These are phyloP conservation scores for Euphorbia lathyris DNA, from an alignment of 345 rosid genomes.

Conservation along the genomic window DNA sequence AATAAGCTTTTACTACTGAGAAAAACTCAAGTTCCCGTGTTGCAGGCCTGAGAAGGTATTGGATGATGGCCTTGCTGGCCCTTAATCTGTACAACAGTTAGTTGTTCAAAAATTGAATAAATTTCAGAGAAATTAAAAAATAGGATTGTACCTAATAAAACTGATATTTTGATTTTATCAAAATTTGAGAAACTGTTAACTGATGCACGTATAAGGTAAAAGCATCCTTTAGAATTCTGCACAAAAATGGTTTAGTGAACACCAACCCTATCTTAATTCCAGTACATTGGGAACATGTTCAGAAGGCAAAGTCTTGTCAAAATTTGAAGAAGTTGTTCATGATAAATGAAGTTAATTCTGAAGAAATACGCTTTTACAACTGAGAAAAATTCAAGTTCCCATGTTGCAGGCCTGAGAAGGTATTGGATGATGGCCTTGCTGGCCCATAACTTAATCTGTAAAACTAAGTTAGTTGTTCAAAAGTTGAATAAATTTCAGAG, in stretches of 20 bases:
- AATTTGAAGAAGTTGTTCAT: background rate
- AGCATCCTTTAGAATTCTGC: conserved; percentile 42
- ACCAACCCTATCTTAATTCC: conserved; percentile 33
- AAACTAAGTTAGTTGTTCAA: conserved; percentile 12
- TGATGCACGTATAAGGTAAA: conserved; percentile 20
- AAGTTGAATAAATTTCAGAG: conserved; percentile 1
- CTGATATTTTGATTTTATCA: conserved; percentile 16
- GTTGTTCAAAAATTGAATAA: conserved; percentile 3
- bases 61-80: conserved; percentile 16
- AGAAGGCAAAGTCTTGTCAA: background rate
- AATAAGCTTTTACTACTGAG: background rate
- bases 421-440: conserved; percentile 14
- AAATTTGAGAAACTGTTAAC: conserved; percentile 19
- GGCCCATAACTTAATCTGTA: conserved; percentile 17
- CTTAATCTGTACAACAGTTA: conserved; percentile 18
- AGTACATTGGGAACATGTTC: conserved; percentile 10
- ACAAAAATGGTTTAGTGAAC: conserved; percentile 35
- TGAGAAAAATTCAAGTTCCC: conserved; percentile 13
- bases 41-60: conserved; percentile 13
- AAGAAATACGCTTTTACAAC: background rate
- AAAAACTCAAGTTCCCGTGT: conserved; percentile 18
- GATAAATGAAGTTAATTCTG: background rate
- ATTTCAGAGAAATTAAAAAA: conserved; percentile 1
- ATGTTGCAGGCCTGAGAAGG: conserved; percentile 15
- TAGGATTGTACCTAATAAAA: conserved; percentile 13